Evolutionary conservation across 2,329 filamentous ascomycete species (phyloP).

Genomic region (Ophiostoma sp.): DNA sequence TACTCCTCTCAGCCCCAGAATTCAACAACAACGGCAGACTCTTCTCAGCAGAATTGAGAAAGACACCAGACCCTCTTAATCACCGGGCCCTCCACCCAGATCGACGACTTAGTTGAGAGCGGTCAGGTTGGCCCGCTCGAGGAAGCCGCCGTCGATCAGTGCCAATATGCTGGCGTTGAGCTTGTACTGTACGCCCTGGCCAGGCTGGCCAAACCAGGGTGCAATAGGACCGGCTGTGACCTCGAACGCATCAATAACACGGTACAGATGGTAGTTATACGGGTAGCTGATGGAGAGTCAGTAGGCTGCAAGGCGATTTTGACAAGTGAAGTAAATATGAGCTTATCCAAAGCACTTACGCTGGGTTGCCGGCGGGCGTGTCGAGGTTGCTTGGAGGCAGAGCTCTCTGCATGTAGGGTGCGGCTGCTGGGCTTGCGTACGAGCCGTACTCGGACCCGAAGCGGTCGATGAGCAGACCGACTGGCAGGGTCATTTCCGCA

Average conservation of each 20-base stretch:
- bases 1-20: too few relatives aligned
- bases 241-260: conserved; percentile 37
- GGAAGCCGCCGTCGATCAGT: conserved; percentile 33
- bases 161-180: conserved; percentile 30
- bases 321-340: neutral
- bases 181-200: conserved; percentile 38
- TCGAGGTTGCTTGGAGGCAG: conserved; percentile 44
- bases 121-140: conserved; percentile 32
- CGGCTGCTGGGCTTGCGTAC: conserved; percentile 40
- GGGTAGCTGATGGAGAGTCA: conserved; percentile 32
- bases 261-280: conserved; percentile 47
- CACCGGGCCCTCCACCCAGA: neutral
- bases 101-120: conserved; percentile 7
- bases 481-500: conserved; percentile 37
- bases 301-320: neutral
- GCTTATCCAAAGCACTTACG: conserved; percentile 23
- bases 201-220: conserved; percentile 47
- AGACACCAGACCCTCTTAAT: neutral
- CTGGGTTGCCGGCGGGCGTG: conserved; percentile 31
- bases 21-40: too few relatives aligned
- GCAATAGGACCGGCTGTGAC: conserved; percentile 43
- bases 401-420: conserved; percentile 43
- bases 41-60: neutral
- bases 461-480: conserved; percentile 42
- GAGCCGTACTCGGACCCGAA: conserved; percentile 44